These are phyloP conservation scores for Magnaporthiopsis rhizophila DNA, from an alignment of 2,329 filamentous ascomycete genomes.

Conservation along the genomic window DNA sequence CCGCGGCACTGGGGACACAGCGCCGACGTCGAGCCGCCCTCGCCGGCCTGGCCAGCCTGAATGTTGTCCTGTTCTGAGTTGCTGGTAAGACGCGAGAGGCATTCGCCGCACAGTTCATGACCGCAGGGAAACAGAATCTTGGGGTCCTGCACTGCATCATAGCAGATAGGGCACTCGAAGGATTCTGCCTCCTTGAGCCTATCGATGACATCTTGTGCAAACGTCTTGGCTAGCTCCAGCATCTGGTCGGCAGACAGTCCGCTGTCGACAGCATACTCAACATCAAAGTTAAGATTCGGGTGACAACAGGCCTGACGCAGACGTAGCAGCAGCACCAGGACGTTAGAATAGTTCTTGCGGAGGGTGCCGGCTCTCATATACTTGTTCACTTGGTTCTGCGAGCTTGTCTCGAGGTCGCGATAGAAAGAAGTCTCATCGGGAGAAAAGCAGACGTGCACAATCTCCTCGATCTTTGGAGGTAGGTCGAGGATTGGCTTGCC, in stretches of 20 bases:
- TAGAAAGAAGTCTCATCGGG: constrained; percentile 61
- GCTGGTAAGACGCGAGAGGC: constrained; percentile 62
- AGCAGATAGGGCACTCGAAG: constrained; percentile 78
- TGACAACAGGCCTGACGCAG: constrained; percentile 78
- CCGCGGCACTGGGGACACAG: constrained; percentile 74
- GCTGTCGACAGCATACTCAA: constrained; percentile 30
- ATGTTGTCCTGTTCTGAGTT: constrained; percentile 44
- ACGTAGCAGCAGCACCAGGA: constrained; percentile 70
- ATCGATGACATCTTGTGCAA: constrained; percentile 53
- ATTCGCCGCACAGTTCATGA: constrained; percentile 71
- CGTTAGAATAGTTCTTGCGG: constrained; percentile 66
- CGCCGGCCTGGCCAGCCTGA: constrained; percentile 52
- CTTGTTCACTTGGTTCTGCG: constrained; percentile 66
- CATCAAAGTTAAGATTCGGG: constrained; percentile 55
- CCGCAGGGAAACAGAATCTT: constrained; percentile 77
- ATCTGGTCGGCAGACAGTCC: constrained; percentile 37
- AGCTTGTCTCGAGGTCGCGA: constrained; percentile 54
- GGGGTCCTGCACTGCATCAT: constrained; percentile 66
- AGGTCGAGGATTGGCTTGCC: constrained; percentile 67
- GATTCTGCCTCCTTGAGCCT: constrained; percentile 51
- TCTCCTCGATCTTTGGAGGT: constrained; percentile 55
- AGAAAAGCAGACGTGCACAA: constrained; percentile 57
- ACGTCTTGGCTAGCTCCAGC: constrained; percentile 40
- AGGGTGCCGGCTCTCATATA: constrained; percentile 64
- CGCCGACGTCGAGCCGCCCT: constrained; percentile 41